A percentile compares a stretch with the other conserved stretches of the same genome.
phyloP scores from a whole-genome alignment of 208 protist genomes.

The Trypanosoma vivax region DNA sequence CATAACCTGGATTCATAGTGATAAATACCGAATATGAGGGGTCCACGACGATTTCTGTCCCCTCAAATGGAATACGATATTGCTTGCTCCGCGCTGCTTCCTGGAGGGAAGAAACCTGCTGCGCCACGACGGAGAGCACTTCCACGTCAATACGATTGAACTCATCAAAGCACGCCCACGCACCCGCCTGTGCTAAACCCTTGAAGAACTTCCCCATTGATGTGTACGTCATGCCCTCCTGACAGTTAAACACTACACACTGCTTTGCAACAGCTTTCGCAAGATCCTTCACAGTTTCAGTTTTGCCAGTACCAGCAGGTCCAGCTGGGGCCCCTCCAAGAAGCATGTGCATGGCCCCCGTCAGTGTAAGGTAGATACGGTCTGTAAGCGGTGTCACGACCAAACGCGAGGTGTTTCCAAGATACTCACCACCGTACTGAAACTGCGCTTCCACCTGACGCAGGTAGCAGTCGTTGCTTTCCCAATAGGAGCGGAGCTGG shows the following conservation, averaged over 20 bases:
- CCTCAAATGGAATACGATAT: constrained; percentile 92
- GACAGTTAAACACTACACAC: constrained; percentile 98
- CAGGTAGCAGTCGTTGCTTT: constrained; percentile 88
- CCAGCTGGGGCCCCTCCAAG: constrained; percentile 91
- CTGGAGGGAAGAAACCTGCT: constrained; percentile 95
- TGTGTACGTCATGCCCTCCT: constrained; percentile 94
- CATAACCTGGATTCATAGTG: constrained; percentile 99
- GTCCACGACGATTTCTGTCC: constrained; percentile 91
- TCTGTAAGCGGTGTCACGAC: constrained; percentile 97
- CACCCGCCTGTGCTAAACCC: constrained; percentile 91
- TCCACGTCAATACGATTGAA: constrained; percentile 98
- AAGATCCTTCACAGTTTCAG: constrained; percentile 97
- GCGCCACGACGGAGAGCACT: constrained; percentile 95
- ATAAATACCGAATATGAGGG: constrained; percentile 94
- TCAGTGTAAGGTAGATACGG: constrained; percentile 95
- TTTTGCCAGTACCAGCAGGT: constrained; percentile 94
- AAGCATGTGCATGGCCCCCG: constrained; percentile 94
- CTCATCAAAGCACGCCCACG: constrained; percentile 98
- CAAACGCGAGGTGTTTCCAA: constrained; percentile 95
- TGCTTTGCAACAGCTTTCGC: constrained; percentile 96
- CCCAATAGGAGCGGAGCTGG: constrained; percentile 96
- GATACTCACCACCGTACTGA: constrained; percentile 94
- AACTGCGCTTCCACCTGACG: constrained; percentile 91
- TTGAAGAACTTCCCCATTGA: constrained; percentile 98
- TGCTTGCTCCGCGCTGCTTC: constrained; percentile 68